phyloP scores from a whole-genome alignment of 169 alveolate species.

The Ichthyophthirius multifiliis region DNA sequence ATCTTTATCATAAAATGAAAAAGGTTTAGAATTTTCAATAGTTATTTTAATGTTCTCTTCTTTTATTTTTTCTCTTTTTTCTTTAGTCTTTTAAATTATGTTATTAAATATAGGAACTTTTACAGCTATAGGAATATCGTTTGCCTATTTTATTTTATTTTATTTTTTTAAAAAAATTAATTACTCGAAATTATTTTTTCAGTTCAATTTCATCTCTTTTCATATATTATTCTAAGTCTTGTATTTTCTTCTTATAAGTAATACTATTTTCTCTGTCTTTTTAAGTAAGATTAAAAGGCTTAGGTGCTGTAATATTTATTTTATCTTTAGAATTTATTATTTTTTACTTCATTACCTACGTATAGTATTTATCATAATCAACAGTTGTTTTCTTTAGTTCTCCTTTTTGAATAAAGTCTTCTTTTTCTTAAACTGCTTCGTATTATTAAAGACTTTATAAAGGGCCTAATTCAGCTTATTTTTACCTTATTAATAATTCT shows the following conservation, averaged over 20 bases:
- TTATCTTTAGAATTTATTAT: neutral
- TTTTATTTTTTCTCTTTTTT: neutral
- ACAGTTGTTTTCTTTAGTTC: neutral
- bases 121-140: neutral
- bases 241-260: neutral
- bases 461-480: neutral
- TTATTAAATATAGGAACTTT: neutral
- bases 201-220: neutral
- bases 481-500: neutral
- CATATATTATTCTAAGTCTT: neutral
- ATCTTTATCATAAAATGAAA: neutral
- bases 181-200: neutral
- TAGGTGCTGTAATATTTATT: neutral
- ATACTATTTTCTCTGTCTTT: neutral
- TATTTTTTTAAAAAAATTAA: neutral
- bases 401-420: neutral
- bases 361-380: neutral
- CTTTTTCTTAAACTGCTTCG: neutral
- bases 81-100: neutral
- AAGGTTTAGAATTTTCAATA: neutral
- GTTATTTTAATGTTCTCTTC: neutral
- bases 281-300: neutral
- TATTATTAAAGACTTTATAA: neutral
- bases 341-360: neutral
- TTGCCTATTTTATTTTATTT: neutral